Base-by-base conservation (phyloP, 768 basidiomycete genomes). In the Mycena rosella region DNA sequence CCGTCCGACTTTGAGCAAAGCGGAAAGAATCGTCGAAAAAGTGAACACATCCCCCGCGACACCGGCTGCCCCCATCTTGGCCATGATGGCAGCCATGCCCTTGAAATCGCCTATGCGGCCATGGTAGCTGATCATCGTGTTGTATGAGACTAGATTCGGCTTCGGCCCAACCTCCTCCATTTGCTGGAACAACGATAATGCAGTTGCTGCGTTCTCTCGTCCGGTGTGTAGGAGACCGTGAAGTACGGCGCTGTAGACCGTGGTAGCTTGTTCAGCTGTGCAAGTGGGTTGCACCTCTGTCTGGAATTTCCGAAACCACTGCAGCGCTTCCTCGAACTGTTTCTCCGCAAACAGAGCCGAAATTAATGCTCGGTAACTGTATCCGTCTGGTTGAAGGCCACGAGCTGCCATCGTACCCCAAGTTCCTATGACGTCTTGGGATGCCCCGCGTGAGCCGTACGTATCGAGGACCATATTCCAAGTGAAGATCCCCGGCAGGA, bases 21-120 rank as follows among this genome's bases (percentile, higher is more conserved):
- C 91, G 27, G 91, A 88, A 20, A 98, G 88, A 34, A 98, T 85
- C 15, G 91, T 95, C 5, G 96, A 95, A 77, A 91, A 98, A 0
- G 93, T 98, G 78, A 91, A 89, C 14, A 93, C 87, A 76, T 98
- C 94, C 9, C 95, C 93, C 24, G 78, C 72, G 36, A 97, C 73
- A 0, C 84, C 83, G 2, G 79, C 83, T 17, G 81, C 75, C 27
- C 82, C 77, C 82, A 97, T 88, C 63, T 82, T 78, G 52, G 85
- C 84, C 52, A 99, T 78, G 26, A 89, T 77, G 20, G 77, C 69
- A 3, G 89, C 87, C 66, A 96, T 82, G 2, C 80, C 81, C 59
- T 86, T 84, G 73, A 94, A 85, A 75, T 96, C 88, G 30, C 84
- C 83, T 54, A 82, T 86, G 40, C 88, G 85, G 17, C 86, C 86